A percentile compares a stretch with the other conserved stretches of the same genome.
These are phyloP conservation scores for Stemphylium lycopersici DNA, from an alignment of 2,329 filamentous ascomycete genomes.

Conservation along the genomic window DNA sequence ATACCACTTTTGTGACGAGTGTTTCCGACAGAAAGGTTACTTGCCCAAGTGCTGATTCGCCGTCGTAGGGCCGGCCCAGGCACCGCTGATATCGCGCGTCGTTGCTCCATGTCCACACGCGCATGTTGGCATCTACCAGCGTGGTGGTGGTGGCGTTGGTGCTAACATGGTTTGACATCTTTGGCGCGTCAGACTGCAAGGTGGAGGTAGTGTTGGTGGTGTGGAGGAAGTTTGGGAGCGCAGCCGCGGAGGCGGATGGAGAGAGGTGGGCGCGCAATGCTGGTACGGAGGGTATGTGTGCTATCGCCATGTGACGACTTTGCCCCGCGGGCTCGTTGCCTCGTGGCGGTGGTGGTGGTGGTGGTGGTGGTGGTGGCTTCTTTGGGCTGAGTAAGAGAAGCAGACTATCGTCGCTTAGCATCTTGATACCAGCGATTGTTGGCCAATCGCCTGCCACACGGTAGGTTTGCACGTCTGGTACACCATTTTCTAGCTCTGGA, in stretches of 20 bases:
- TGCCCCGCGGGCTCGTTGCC: neutral
- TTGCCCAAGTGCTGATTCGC: constrained; percentile 7
- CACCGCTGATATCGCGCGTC: constrained; percentile 35
- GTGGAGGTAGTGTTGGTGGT: neutral
- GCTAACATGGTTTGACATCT: neutral
- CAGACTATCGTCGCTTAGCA: constrained; percentile 10
- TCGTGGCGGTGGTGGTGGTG: too few species aligned
- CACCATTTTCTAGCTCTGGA: constrained; percentile 7
- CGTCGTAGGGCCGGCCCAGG: constrained; percentile 26
- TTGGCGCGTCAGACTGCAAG: neutral
- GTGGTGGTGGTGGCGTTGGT: neutral
- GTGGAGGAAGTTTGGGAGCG: neutral
- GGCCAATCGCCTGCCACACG: neutral
- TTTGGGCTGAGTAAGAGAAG: constrained; percentile 6
- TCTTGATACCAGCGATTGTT: constrained; percentile 12
- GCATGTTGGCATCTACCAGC: constrained; percentile 16
- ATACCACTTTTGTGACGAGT: constrained; percentile 28
- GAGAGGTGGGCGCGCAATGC: neutral
- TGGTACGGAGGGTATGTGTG: too few species aligned
- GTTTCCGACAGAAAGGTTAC: constrained; percentile 39
- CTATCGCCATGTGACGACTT: neutral
- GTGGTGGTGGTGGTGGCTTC: too few species aligned
- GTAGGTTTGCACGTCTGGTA: constrained; percentile 2
- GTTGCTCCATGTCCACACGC: constrained; percentile 28
- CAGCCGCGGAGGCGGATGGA: neutral